These are phyloP conservation scores for Croton laevigatus DNA, from an alignment of 441 rosid species.

Conservation along the genomic window DNA sequence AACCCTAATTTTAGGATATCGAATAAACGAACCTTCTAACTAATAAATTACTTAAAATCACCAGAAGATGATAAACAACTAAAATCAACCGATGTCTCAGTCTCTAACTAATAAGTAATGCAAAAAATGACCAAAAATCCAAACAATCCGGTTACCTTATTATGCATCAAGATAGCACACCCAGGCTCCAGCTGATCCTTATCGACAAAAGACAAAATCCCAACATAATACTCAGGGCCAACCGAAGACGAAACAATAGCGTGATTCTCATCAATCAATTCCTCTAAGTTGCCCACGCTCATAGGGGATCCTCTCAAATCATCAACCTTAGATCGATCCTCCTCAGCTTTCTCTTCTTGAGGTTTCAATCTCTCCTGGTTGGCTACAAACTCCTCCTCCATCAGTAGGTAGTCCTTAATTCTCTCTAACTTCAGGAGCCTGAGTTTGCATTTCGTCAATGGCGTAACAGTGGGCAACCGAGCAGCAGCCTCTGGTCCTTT, in stretches of 20 bases:
- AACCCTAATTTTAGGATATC: not conserved
- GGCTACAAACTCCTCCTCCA: slow-evolving; percentile 98
- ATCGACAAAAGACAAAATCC: slow-evolving; percentile 82
- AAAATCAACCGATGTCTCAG: not conserved
- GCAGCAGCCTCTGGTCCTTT: slow-evolving; percentile 95
- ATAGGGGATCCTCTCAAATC: slow-evolving; percentile 93
- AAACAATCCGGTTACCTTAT: slow-evolving; percentile 51
- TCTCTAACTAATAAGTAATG: not conserved
- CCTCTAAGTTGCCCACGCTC: slow-evolving; percentile 96
- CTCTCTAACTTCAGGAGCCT: slow-evolving; percentile 77
- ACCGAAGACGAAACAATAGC: slow-evolving; percentile 94
- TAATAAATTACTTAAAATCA: slow-evolving; percentile 1
- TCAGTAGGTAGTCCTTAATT: slow-evolving; percentile 80
- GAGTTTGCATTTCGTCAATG: slow-evolving; percentile 79
- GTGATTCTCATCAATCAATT: slow-evolving; percentile 92
- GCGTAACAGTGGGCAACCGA: slow-evolving; percentile 81
- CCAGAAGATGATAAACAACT: no score
- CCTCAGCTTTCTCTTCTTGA: slow-evolving; percentile 96
- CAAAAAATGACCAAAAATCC: not conserved
- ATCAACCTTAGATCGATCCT: slow-evolving; percentile 91
- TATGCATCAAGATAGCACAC: slow-evolving; percentile 93
- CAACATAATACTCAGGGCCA: slow-evolving; percentile 95
- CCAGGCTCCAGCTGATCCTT: slow-evolving; percentile 96
- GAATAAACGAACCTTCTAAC: not conserved
- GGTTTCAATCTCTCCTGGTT: slow-evolving; percentile 90